phyloP scores from a whole-genome alignment of 1,284 basidiomycete genomes.

The Malassezia restricta region DNA sequence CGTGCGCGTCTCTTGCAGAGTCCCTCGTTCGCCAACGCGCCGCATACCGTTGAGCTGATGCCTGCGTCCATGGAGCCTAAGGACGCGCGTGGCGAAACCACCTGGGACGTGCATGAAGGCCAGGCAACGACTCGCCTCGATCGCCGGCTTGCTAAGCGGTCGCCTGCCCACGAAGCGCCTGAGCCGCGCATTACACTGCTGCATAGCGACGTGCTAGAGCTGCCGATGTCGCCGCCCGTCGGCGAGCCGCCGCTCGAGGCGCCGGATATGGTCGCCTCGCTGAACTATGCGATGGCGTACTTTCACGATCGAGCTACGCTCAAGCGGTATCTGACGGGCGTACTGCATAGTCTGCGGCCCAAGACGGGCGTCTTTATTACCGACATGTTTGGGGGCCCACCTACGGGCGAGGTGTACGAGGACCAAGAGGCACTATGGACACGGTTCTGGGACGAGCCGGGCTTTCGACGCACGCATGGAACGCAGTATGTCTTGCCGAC shows the following conservation, averaged over 20 bases:
- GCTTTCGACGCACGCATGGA: conserved; percentile 13
- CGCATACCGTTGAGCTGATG: conserved; percentile 7
- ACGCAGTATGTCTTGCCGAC: conserved; percentile 4
- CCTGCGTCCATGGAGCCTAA: not conserved
- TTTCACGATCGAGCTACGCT: conserved; percentile 29
- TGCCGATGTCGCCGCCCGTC: conserved; percentile 17
- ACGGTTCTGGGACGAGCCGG: conserved; percentile 15
- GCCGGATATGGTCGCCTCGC: conserved; percentile 31
- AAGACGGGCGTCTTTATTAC: conserved; percentile 31
- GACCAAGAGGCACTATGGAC: conserved; percentile 19
- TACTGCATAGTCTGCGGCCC: conserved; percentile 18
- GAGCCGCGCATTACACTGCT: conserved; percentile 19
- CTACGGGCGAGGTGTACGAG: conserved; percentile 22
- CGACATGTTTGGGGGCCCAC: conserved; percentile 33
- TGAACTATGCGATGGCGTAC: conserved; percentile 37
- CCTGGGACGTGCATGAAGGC: conserved; percentile 7
- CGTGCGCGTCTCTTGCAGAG: conserved; percentile 21
- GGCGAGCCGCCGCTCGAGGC: conserved; percentile 6
- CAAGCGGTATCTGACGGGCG: conserved; percentile 20
- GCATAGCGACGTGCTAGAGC: conserved; percentile 29
- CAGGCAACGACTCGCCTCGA: conserved; percentile 28
- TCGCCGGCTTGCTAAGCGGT: conserved; percentile 19
- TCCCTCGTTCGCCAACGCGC: conserved; percentile 8
- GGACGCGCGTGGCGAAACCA: not conserved
- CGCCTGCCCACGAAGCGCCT: not conserved